Evolutionary conservation across 495 filamentous ascomycete species (phyloP), one percentile per base, ranked within the genome.

Genomic region (Aspergillus coremiiformis): DNA sequence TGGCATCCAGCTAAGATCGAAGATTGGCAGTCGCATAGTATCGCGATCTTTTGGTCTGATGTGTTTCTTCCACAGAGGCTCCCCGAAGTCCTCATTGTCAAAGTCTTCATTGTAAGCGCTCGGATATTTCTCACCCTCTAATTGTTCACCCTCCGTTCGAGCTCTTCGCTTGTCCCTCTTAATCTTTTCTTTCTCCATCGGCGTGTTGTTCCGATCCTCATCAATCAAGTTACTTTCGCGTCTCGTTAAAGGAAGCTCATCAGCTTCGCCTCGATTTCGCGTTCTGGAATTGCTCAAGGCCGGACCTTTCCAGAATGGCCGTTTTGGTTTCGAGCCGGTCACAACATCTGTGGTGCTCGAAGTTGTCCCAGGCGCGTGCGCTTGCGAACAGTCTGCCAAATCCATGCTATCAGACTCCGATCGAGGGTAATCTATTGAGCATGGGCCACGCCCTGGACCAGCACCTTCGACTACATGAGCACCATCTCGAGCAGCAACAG

Each of bases 51-150:
- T 87, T 15, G 79, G 77, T 55, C 78, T 81, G 26, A 98, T 70
- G 64, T 89, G 96, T 48, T 83, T 84, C 65, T 85, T 82, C 93
- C 93, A 98, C 4, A 77, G 10, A 35, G 85, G 86, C 43, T 89
- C 83, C 22, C 81, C 83, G 32, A 65, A 65, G 26, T 79, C 71
- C 48, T 86, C 80, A 37, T 85, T 74, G 32, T 89, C 73, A 15
- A 78, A 82, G 19, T 86, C 76, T 47, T 81, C 74, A 47, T 87
- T 82, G 60, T 80, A 87, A 9, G 89, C 85, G 8, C 76, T 53
- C 0, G 86, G 84, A 65, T 95, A 95, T 33, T 86, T 77, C 12
- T 76, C 69, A 27, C 75, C 59, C 58, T 75, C 51, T 3, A 47
- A 6, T 62, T 67, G 21, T 47, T 66, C 59, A 56, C 66, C 51